Base-by-base conservation (phyloP, 306 rosid genomes). In the Gynostemma pentaphyllum region DNA sequence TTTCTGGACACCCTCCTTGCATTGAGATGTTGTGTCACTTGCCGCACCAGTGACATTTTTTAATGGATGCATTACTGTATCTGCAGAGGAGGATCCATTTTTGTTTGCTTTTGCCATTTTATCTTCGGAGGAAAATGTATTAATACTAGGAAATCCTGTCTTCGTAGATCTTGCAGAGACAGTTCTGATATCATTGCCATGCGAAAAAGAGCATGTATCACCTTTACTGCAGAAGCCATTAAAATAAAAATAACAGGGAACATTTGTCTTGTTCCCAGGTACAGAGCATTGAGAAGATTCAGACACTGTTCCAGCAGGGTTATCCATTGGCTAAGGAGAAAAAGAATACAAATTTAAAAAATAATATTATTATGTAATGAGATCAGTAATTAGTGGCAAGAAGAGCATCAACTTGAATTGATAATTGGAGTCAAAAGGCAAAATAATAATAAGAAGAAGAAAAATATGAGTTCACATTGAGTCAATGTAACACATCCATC, bases 151-250 rank as follows among this genome's bases (percentile, higher is more conserved):
- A 57, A 64, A 54, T 15, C 67, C 80, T 66, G 74, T 72, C 77
- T 82, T 85, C 29, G 65, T 46, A 67, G 79, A 75, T 45, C 76
- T 87, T 65, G 40, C 72, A 70, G 76, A 40, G 22, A 67, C 60
- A 16, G 34, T 37, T 42, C 76, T 71, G 39, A 67, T 72, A 40
- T 78, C 85, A 55, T 63, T 46, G 45, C 74, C 78, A 60, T 92
- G 98, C 78, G 81, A 78, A 76, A 82, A 92, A 14, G 82, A 59
- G 80, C 96, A 92, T 27, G 44, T 75, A 49, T 78, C 87, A 47
- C 96, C 96, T 84, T 84, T 92, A 44, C 72, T 86, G 83, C 98
- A 92, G 80, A 50, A 81, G 26, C 96, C 94, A 45, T 84, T 79
- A 54, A 80, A 80, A 83, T 79, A 86, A 70, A 77, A 92, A 66